Evolutionary conservation across 768 basidiomycete genomes (phyloP), one percentile per base, ranked within the genome.

Genomic region (Calocybe cyanea): DNA sequence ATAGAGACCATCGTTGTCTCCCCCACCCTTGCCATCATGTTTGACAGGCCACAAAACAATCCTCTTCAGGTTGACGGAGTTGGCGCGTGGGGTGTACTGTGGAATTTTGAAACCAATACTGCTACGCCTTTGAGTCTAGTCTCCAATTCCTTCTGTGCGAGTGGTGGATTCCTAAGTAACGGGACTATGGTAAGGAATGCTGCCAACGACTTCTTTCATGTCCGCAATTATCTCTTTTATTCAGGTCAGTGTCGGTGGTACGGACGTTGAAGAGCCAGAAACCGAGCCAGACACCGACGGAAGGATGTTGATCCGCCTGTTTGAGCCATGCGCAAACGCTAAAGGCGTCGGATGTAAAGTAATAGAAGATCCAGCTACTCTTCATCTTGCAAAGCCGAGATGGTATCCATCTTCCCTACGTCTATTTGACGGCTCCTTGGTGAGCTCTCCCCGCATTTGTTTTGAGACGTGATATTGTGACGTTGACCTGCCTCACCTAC

Each of bases 391-490:
- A 10, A 61, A 63, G 30, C 58, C 59, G 1, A 55, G 70, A 23
- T 72, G 70, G 70, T 71, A 72, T 40, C 63, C 70, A 7, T 66
- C 68, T 9, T 63, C 68, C 25, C 51, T 65, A 3, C 57, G 64
- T 20, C 52, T 63, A 8, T 61, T 59, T 14, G 60, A 64, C 39
- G 62, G 63, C 2, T 66, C 61, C 37, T 41, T 60, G 48, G 62
- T 65, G 52, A n/a, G n/a, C n/a, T n/a, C n/a, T n/a, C n/a, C n/a
- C n/a, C n/a, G n/a, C n/a, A n/a, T n/a, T n/a, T n/a, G n/a, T n/a
- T n/a, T n/a, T n/a, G n/a, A n/a, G n/a, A n/a, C n/a, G n/a, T n/a
- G n/a, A n/a, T n/a, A n/a, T n/a, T n/a, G n/a, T n/a, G n/a, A n/a
- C n/a, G n/a, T n/a, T n/a, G n/a, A n/a, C n/a, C n/a, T n/a, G n/a